Base-by-base conservation (phyloP, 176 grass and related monocot species). In the Hsuehochloa calcarea region DNA sequence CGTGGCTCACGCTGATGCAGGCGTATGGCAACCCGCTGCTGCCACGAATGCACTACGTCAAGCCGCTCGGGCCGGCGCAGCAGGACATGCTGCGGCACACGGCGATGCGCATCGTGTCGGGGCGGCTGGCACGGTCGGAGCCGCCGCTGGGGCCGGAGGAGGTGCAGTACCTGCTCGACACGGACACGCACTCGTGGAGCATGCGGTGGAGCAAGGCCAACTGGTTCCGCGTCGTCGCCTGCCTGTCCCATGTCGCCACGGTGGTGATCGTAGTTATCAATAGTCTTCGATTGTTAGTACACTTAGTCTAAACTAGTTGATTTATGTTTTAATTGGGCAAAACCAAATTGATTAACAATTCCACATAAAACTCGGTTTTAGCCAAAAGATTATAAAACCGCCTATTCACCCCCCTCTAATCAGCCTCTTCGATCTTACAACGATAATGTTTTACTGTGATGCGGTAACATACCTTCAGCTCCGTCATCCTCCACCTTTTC, bases 41-140 rank as follows among this genome's bases (percentile, higher is more conserved):
- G 16, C 96, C 96, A 1, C 91, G 93, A 13, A 99, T 99, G 96
- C 96, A 99, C 90, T 96, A 99, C 88, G 90, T 99, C 14, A 88
- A 91, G 66, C 93, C 96, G 26, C 86, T 99, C 9, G 90, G 88
- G 0, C 78, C 93, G 0, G 86, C 91, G 49, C 96, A 96, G 90
- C 96, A 99, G 87, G 96, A 99, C 90, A 90, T 95, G 78, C 90
- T 99, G 4, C 88, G 96, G 11, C 93, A 96, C 78, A 99, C 96
- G 40, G 96, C 96, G 16, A 99, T 99, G 96, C 93, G 91, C 66
- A 90, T 90, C 38, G 96, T 99, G 41, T 95, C 96, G 3, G 82
- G 60, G 3, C 90, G 96, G 66, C 88, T 96, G 72, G 90, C 93
- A 11, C 86, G 96, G 43, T 99, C 96, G 16, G 96, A 99, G 91